Evolutionary conservation across 1,284 basidiomycete genomes (phyloP).

Genomic region (Rhodotorula sp.): DNA sequence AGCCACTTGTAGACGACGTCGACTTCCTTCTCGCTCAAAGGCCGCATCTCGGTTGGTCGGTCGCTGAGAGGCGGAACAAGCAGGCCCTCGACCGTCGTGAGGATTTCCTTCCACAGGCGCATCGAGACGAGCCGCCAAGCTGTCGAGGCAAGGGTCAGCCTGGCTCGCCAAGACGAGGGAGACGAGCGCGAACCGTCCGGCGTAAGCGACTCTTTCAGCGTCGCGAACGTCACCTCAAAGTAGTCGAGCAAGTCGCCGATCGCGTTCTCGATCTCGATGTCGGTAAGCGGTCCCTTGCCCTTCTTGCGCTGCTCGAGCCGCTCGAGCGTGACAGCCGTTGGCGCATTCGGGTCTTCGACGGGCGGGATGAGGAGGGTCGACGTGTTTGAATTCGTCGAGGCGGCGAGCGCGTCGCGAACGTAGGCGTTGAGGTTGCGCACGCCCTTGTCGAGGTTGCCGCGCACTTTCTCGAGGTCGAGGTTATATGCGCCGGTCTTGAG

Average conservation of each 20-base stretch:
- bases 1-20: conserved; percentile 99
- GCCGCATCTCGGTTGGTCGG: conserved; percentile 82
- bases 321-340: conserved; percentile 48
- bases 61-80: conserved; percentile 90
- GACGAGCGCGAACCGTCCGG: conserved; percentile 49
- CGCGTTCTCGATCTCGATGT: conserved; percentile 91
- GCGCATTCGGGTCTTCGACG: conserved; percentile 29
- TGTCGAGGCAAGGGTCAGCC: neutral
- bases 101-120: conserved; percentile 87
- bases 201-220: conserved; percentile 82
- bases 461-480: conserved; percentile 44
- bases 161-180: neutral
- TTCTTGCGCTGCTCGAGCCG: conserved; percentile 48
- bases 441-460: conserved; percentile 37
- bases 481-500: conserved; percentile 42
- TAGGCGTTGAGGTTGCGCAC: conserved; percentile 41
- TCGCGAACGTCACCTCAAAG: conserved; percentile 89
- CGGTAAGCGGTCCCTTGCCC: conserved; percentile 58
- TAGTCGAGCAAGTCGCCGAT: conserved; percentile 93
- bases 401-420: conserved; percentile 39
- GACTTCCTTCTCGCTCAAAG: conserved; percentile 89
- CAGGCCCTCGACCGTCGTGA: conserved; percentile 80
- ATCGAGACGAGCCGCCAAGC: conserved; percentile 38
- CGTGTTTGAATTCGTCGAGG: conserved; percentile 15
- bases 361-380: conserved; percentile 30